Conservation (phyloP, 2,329 filamentous ascomycete species). For the Trichoderma harzianum region DNA sequence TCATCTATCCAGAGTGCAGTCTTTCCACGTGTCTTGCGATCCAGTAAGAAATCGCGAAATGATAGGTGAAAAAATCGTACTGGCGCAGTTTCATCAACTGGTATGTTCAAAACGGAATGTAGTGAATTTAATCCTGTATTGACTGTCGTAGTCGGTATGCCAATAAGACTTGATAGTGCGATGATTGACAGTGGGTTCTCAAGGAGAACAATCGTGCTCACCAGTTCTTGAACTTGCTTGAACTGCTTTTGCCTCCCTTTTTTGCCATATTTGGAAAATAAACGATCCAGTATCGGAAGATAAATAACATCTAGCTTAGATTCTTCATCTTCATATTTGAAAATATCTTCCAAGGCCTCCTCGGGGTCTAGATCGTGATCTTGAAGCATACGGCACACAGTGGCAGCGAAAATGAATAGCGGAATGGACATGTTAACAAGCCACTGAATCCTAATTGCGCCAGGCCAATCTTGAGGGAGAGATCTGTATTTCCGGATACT, state of each 20-base stretch:
- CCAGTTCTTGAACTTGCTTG: not conserved
- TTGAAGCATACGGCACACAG: not conserved
- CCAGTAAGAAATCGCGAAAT: not conserved
- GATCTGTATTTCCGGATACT: not conserved
- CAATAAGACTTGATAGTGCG: not conserved
- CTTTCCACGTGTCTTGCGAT: not conserved
- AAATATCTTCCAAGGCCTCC: not conserved
- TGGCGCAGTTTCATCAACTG: not conserved
- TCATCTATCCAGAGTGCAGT: not conserved
- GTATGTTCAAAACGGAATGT: not conserved
- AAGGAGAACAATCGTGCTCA: not conserved
- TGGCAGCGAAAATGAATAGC: not conserved
- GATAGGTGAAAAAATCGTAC: not conserved
- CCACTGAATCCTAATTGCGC: accelerated
- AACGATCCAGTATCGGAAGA: not conserved
- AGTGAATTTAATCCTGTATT: not conserved
- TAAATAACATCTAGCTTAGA: not conserved
- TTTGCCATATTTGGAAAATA: not conserved
- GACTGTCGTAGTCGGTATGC: not conserved
- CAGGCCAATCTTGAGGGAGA: not conserved
- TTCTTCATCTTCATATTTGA: not conserved
- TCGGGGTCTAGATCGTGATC: not conserved
- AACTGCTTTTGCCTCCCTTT: not conserved
- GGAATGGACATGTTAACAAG: not conserved
- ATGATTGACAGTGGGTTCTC: not conserved